phyloP scores from a whole-genome alignment of 768 basidiomycete genomes.

The Clitopilus hobsonii region DNA sequence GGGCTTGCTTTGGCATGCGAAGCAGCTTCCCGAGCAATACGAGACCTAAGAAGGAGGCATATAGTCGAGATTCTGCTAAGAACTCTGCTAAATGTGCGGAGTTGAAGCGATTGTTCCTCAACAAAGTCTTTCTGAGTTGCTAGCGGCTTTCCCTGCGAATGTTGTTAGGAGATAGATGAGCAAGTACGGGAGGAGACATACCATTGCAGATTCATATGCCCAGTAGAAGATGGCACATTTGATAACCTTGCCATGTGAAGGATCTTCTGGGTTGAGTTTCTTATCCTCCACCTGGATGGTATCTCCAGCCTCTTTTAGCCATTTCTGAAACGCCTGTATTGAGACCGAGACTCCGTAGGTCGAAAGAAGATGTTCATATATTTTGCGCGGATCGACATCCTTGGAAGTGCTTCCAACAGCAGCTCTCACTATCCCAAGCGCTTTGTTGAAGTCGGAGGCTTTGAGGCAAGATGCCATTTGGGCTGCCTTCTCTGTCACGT shows the following conservation, averaged over 20 bases:
- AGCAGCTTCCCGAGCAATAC: constrained; percentile 10
- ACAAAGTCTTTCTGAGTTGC: constrained; percentile 16
- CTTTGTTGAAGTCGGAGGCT: constrained; percentile 22
- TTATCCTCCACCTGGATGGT: constrained; percentile 20
- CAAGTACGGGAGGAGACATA: constrained; percentile 10
- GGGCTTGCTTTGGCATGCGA: constrained; percentile 11
- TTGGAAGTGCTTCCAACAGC: constrained; percentile 14
- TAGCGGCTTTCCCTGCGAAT: constrained; percentile 8
- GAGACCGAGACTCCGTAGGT: constrained; percentile 14
- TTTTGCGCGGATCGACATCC: constrained; percentile 5
- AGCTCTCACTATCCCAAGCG: constrained; percentile 19
- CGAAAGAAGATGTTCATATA: constrained; percentile 25
- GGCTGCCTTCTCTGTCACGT: constrained; percentile 23
- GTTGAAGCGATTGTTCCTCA: constrained; percentile 15
- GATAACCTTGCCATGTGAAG: constrained; percentile 16
- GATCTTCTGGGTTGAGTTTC: constrained; percentile 11
- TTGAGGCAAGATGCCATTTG: constrained; percentile 30
- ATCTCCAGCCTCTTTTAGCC: constrained; percentile 32
- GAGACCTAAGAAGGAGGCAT: constrained; percentile 16
- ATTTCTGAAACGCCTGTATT: neutral
- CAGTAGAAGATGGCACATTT: constrained; percentile 41
- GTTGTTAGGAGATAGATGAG: neutral
- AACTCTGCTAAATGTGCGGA: constrained; percentile 16
- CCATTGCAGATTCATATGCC: constrained; percentile 36
- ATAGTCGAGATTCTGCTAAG: constrained; percentile 18